phyloP scores from a whole-genome alignment of 148 eudicot species.

The Spergularia bocconei region DNA sequence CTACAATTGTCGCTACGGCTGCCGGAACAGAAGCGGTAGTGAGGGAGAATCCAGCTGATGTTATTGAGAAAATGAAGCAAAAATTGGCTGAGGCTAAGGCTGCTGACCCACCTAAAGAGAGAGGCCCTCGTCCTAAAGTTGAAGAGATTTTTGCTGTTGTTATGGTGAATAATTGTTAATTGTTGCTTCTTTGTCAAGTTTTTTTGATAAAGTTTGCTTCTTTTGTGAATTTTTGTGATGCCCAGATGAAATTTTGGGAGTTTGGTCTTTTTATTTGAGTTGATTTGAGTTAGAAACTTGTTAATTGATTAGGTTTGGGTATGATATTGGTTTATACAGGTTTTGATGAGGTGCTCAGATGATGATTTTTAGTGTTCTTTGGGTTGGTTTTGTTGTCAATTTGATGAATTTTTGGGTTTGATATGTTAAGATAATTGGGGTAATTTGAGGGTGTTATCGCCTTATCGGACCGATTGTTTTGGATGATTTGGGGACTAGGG shows the following conservation, averaged over 20 bases:
- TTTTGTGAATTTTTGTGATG: conserved; percentile 6
- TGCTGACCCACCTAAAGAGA: conserved; percentile 17
- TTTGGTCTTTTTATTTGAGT: background rate
- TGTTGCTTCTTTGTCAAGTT: background rate
- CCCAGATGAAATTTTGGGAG: conserved; percentile 8
- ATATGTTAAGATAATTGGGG: too few relatives aligned
- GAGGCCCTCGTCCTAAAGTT: conserved; percentile 37
- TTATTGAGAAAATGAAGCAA: conserved; percentile 13
- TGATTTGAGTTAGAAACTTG: background rate
- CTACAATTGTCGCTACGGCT: background rate
- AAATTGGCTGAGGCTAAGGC: conserved; percentile 10
- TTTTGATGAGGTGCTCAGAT: too few relatives aligned
- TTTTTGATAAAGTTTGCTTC: background rate
- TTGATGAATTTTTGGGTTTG: background rate
- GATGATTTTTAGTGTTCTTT: background rate
- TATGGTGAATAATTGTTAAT: conserved; percentile 44
- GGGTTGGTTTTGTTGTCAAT: background rate
- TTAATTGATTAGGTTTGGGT: background rate
- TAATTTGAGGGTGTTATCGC: background rate
- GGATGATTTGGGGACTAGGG: background rate
- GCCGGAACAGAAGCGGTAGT: conserved; percentile 1
- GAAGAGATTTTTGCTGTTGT: conserved; percentile 93
- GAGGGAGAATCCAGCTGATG: background rate
- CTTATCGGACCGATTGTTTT: background rate
- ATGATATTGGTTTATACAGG: background rate